phyloP scores from a whole-genome alignment of 768 basidiomycete species.

The Coprinellus aureogranulatus region DNA sequence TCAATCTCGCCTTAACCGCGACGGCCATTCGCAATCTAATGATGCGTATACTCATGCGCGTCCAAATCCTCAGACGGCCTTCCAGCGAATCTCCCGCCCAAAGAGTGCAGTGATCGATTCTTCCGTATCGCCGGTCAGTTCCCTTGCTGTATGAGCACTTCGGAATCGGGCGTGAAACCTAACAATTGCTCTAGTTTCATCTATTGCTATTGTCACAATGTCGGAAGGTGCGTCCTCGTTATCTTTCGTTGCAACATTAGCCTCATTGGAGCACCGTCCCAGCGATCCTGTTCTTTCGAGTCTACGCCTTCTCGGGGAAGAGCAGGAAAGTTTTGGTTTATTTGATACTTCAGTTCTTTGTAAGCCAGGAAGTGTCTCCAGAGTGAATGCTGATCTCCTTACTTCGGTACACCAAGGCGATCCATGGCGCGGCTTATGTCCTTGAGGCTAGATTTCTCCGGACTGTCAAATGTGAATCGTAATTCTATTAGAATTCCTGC shows the following conservation, averaged over 20 bases:
- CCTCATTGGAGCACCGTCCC: not conserved
- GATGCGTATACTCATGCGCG: too few species aligned
- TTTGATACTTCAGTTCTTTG: not conserved
- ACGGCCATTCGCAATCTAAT: too few species aligned
- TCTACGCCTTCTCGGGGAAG: constrained; percentile 2
- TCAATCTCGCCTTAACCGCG: not conserved
- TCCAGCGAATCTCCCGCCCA: not conserved
- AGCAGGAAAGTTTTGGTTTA: not conserved
- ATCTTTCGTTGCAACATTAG: not conserved
- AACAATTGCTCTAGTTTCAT: not conserved
- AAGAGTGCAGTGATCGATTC: not conserved
- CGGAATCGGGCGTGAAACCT: not conserved
- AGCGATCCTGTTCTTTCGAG: not conserved
- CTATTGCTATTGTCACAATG: not conserved
- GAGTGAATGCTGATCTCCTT: not conserved
- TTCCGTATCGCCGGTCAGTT: not conserved
- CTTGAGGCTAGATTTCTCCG: not conserved
- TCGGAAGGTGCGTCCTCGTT: not conserved
- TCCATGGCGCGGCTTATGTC: not conserved
- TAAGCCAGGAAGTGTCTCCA: not conserved
- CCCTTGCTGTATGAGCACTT: not conserved
- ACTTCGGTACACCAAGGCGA: not conserved
- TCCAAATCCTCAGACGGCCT: not conserved
- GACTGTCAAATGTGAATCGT: not conserved
- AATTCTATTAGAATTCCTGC: not conserved